phyloP scores from a whole-genome alignment of 441 rosid species.

The Eruca vesicaria region DNA sequence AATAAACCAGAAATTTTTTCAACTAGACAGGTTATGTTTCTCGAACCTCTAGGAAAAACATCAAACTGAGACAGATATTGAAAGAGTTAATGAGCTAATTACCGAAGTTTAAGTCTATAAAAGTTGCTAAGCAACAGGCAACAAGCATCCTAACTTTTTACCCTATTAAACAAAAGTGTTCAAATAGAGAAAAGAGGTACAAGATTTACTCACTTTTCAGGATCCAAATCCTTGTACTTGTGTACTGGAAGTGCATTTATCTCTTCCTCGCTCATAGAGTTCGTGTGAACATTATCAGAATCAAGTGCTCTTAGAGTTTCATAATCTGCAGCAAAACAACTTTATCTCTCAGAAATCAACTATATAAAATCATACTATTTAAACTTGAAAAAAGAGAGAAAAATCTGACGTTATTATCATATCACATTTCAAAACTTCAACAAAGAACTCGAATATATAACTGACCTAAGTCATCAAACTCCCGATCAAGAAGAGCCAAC shows the following conservation, averaged over 20 bases:
- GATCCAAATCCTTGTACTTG: constrained; percentile 56
- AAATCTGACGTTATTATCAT: not conserved
- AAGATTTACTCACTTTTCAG: constrained; percentile 51
- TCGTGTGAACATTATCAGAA: constrained; percentile 63
- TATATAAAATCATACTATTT: not conserved
- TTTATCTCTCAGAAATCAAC: constrained; percentile 2
- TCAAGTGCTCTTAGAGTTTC: constrained; percentile 92
- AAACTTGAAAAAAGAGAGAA: not conserved
- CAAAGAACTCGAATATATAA: not conserved
- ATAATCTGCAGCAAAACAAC: constrained; percentile 51
- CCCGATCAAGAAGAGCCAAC: constrained; percentile 86
- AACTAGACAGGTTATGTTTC: not conserved
- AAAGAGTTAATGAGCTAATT: not conserved
- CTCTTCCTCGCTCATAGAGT: constrained; percentile 85
- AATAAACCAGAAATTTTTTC: not conserved
- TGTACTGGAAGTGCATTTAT: constrained; percentile 86
- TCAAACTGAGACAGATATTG: not conserved
- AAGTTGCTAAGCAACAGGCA: not conserved
- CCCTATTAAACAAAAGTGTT: not conserved
- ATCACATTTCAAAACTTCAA: not conserved
- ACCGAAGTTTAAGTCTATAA: not conserved
- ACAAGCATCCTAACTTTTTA: not conserved
- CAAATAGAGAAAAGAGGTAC: not conserved
- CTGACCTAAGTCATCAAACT: constrained; percentile 81
- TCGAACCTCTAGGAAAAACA: not conserved